Conservation (phyloP, 352 stramenopile species). For the Phytophthora hibernalis region DNA sequence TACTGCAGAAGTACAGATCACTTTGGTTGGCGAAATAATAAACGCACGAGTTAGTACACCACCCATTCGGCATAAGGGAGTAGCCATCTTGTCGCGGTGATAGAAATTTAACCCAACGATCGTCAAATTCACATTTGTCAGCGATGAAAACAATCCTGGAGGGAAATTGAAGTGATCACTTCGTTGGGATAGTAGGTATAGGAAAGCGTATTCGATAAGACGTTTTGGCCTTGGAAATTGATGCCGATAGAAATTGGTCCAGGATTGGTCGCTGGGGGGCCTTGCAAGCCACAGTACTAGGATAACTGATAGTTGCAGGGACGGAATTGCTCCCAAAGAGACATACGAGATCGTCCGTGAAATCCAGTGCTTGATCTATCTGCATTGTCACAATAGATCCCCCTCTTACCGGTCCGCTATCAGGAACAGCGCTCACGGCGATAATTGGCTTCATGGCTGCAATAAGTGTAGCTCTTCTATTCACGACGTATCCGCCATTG, state of each 20-base stretch:
- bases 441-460: slow-evolving; percentile 5
- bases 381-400: slow-evolving; percentile 36
- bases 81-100: not conserved
- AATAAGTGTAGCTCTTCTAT: not conserved
- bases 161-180: slow-evolving; percentile 36
- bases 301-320: slow-evolving; percentile 12
- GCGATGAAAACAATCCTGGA: slow-evolving; percentile 2
- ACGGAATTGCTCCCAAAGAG: slow-evolving; percentile 31
- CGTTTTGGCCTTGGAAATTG: slow-evolving; percentile 13
- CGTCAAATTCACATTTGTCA: slow-evolving; percentile 15
- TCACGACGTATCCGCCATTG: slow-evolving; percentile 16
- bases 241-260: slow-evolving; percentile 32
- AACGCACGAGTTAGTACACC: slow-evolving; percentile 20
- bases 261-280: slow-evolving; percentile 24
- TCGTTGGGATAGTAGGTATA: slow-evolving; percentile 44
- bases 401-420: slow-evolving; percentile 35
- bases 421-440: slow-evolving; percentile 6
- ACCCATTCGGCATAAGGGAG: slow-evolving; percentile 41
- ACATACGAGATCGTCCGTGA: slow-evolving; percentile 31
- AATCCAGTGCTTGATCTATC: slow-evolving; percentile 7
- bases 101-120: slow-evolving; percentile 43
- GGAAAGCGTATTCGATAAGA: not conserved
- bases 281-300: slow-evolving; percentile 26
- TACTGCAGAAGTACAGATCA: slow-evolving; percentile 20
- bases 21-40: slow-evolving; percentile 35